Conservation (phyloP, 371 early-diverging fungal species). For the Mortierella sp. region DNA sequence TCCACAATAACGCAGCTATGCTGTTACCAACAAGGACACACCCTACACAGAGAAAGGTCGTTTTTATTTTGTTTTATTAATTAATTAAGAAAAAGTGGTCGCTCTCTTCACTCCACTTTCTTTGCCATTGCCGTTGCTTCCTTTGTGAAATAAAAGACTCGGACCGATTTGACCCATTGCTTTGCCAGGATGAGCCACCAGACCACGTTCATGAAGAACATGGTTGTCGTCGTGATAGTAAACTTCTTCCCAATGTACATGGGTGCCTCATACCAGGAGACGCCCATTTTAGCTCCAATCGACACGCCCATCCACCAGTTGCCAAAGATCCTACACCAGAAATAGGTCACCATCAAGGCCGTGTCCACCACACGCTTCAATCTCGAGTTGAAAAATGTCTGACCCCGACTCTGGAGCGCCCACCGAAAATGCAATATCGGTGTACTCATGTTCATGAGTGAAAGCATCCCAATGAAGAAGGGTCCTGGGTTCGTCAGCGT, state of each 20-base stretch:
- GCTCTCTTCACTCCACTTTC: background rate
- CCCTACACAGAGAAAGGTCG: too few species aligned
- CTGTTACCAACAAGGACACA: too few species aligned
- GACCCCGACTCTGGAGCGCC: slow-evolving; percentile 46
- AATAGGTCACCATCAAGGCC: slow-evolving; percentile 43
- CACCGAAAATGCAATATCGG: slow-evolving; percentile 49
- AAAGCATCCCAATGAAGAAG: slow-evolving; percentile 51
- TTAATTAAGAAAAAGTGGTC: too few species aligned
- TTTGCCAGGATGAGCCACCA: slow-evolving; percentile 52
- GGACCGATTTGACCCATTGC: slow-evolving; percentile 30
- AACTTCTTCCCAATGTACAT: slow-evolving; percentile 32
- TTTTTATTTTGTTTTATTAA: too few species aligned
- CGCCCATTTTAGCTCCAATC: slow-evolving; percentile 26
- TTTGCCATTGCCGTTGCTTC: background rate
- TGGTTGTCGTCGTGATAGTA: slow-evolving; percentile 45
- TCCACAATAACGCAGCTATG: too few species aligned
- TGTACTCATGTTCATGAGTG: slow-evolving; percentile 53
- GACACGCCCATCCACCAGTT: slow-evolving; percentile 41
- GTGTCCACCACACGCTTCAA: slow-evolving; percentile 48
- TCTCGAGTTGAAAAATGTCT: slow-evolving; percentile 37
- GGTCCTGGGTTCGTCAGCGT: slow-evolving; percentile 46
- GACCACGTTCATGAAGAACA: slow-evolving; percentile 49
- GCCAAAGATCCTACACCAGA: slow-evolving; percentile 52
- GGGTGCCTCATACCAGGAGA: slow-evolving; percentile 49
- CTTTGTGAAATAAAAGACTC: slow-evolving; percentile 13